Percentiles rank a stretch among this genome's conserved stretches.
These are phyloP conservation scores for Sphaerosporella brunnea DNA, from an alignment of 495 filamentous ascomycete species.

Conservation along the genomic window DNA sequence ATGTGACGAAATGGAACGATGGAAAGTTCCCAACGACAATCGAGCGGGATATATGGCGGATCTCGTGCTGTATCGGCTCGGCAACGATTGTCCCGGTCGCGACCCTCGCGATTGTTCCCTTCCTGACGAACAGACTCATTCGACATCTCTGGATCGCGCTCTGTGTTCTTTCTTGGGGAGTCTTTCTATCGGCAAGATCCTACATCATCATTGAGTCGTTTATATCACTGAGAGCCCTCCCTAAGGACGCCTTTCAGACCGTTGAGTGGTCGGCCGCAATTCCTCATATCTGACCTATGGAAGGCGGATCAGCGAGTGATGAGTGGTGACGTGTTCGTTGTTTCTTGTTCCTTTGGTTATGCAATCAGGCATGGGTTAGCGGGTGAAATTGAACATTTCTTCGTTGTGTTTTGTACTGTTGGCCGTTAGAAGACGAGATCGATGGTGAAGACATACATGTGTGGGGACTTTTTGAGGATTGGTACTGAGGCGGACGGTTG, in stretches of 20 bases:
- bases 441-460: too few relatives aligned
- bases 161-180: background rate
- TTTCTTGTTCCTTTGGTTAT: too few relatives aligned
- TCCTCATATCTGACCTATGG: conserved; percentile 3
- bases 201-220: conserved; percentile 1
- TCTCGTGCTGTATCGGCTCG: background rate
- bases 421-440: too few relatives aligned
- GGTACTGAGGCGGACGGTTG: too few relatives aligned
- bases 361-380: too few relatives aligned
- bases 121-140: background rate
- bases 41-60: background rate
- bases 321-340: too few relatives aligned
- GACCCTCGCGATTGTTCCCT: background rate
- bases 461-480: too few relatives aligned
- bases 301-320: too few relatives aligned
- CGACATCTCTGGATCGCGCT: background rate
- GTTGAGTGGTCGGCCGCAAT: background rate
- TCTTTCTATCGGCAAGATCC: background rate
- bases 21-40: background rate
- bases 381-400: too few relatives aligned
- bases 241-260: background rate
- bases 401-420: too few relatives aligned
- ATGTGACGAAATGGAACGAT: background rate
- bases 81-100: background rate
- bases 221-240: background rate